These are phyloP conservation scores for Acidiella bohemica DNA, from an alignment of 495 filamentous ascomycete species.

Conservation along the genomic window DNA sequence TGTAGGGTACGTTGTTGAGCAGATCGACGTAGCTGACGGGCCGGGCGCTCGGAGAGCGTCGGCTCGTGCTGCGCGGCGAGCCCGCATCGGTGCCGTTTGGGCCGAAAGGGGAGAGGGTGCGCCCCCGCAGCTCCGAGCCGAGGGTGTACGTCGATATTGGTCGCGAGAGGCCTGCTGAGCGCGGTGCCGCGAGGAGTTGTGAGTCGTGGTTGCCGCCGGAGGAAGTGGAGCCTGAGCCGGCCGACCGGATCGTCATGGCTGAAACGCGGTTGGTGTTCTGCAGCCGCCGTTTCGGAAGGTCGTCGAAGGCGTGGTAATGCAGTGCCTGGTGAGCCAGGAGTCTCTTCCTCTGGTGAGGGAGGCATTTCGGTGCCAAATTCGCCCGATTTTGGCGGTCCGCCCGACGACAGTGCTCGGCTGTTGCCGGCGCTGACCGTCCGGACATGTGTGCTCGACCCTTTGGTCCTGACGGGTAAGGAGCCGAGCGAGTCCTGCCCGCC, in stretches of 20 bases:
- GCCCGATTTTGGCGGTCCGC: constrained; percentile 7
- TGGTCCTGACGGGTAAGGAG: constrained; percentile 3
- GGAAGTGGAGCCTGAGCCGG: constrained; percentile 7
- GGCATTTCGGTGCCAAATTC: constrained; percentile 8
- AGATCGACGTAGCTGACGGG: constrained; percentile 76
- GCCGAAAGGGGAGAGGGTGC: constrained; percentile 38
- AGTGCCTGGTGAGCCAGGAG: constrained; percentile 1
- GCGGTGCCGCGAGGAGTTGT: constrained; percentile 7
- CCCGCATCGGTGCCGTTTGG: constrained; percentile 27
- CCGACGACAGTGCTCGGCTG: constrained; percentile 8
- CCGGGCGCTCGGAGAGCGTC: constrained; percentile 60
- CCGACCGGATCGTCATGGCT: constrained; percentile 9
- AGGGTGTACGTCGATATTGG: constrained; percentile 61
- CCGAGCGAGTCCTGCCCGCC: neutral
- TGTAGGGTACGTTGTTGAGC: constrained; percentile 68
- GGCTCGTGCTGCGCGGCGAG: constrained; percentile 21
- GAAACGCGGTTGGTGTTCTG: constrained; percentile 6
- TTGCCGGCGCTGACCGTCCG: neutral
- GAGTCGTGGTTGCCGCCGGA: constrained; percentile 4
- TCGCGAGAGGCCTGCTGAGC: constrained; percentile 39
- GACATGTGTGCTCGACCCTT: neutral
- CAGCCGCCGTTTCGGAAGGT: constrained; percentile 9
- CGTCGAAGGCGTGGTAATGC: constrained; percentile 19
- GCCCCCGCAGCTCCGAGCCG: constrained; percentile 53
- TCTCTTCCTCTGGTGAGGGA: neutral